Evolutionary conservation across 83 land plant species (phyloP).

Genomic region (Picea mariana): DNA sequence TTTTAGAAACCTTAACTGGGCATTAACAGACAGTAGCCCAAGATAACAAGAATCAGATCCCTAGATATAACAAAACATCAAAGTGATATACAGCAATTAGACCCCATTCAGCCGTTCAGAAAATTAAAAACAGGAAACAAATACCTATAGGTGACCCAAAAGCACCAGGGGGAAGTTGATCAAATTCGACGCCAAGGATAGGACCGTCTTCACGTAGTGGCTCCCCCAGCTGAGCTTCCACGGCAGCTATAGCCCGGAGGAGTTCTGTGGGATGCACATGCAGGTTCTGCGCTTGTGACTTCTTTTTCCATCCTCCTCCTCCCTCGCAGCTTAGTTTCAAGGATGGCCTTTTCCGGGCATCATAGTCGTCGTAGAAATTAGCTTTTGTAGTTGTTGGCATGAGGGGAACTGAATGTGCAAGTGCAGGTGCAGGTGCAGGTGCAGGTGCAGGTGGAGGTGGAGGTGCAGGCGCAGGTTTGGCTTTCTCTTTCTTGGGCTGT

Average conservation of each 20-base stretch:
- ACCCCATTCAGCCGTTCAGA: not conserved
- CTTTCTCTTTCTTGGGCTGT: constrained; percentile 20
- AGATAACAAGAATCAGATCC: not conserved
- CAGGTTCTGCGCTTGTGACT: constrained; percentile 26
- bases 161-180: constrained; percentile 79
- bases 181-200: constrained; percentile 80
- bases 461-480: constrained; percentile 19
- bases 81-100: not conserved
- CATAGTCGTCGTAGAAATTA: constrained; percentile 4
- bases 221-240: constrained; percentile 86
- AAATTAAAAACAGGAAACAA: not conserved
- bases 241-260: constrained; percentile 43
- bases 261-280: constrained; percentile 30
- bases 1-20: too few species aligned
- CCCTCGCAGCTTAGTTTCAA: constrained; percentile 9
- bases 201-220: constrained; percentile 86
- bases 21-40: too few species aligned
- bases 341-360: not conserved
- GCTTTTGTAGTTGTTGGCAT: not conserved
- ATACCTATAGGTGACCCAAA: constrained; percentile 64
- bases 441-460: not conserved
- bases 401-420: not conserved
- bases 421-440: constrained; percentile 25
- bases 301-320: constrained; percentile 17
- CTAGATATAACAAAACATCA: not conserved